Percentiles rank a stretch among this genome's conserved stretches.
Conservation (phyloP, 768 basidiomycete species). For the Trametes gibbosa region DNA sequence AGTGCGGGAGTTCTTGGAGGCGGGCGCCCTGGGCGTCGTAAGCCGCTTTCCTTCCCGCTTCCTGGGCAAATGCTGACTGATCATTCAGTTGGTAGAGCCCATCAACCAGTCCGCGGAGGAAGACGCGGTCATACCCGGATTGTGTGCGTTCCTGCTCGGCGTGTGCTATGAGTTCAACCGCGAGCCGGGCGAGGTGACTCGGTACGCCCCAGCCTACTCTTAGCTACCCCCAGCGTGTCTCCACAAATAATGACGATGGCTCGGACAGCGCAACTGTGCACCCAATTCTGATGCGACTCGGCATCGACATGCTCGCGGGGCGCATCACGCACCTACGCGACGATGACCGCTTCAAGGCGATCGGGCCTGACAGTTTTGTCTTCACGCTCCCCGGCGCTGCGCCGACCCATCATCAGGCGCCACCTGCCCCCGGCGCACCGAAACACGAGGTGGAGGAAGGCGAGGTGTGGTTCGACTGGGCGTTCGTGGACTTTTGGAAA, state of each 20-base stretch:
- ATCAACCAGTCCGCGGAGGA: constrained; percentile 87
- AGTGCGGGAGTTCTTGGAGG: constrained; percentile 85
- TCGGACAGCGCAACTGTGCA: constrained; percentile 70
- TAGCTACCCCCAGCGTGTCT: neutral
- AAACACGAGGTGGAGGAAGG: constrained; percentile 52
- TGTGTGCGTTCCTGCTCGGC: constrained; percentile 89
- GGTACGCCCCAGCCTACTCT: constrained; percentile 45
- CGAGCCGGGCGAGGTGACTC: constrained; percentile 93
- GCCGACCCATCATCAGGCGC: constrained; percentile 16
- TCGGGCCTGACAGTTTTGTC: constrained; percentile 84
- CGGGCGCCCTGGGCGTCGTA: constrained; percentile 88
- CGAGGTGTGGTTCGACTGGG: constrained; percentile 98
- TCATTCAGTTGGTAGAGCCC: constrained; percentile 83
- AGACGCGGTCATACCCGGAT: constrained; percentile 83
- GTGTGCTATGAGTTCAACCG: constrained; percentile 96
- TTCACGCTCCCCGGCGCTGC: constrained; percentile 43
- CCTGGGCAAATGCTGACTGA: neutral
- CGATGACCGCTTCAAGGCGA: constrained; percentile 87
- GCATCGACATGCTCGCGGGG: constrained; percentile 84
- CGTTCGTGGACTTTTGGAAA: constrained; percentile 98
- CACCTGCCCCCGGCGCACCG: constrained; percentile 31
- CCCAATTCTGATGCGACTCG: constrained; percentile 86
- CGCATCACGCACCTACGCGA: constrained; percentile 86
- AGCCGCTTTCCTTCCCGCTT: constrained; percentile 31
- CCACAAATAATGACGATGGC: neutral